These are phyloP conservation scores for Phytopythium kandeliae DNA, from an alignment of 352 stramenopile genomes.

Conservation along the genomic window DNA sequence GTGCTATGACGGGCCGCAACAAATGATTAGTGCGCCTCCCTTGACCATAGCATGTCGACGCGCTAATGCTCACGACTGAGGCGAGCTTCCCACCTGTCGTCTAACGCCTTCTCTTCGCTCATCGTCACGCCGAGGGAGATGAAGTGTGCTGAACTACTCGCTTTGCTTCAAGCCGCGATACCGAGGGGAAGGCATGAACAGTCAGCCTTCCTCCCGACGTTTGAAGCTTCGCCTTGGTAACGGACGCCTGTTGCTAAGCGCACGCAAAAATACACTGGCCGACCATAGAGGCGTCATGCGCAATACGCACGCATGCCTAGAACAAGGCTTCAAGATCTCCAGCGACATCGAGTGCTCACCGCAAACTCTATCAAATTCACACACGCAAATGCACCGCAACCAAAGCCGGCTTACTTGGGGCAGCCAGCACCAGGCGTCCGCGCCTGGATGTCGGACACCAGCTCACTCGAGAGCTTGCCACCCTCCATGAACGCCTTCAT, in stretches of 20 bases:
- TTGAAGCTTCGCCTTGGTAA: background rate
- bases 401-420: constrained; percentile 24
- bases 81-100: constrained; percentile 26
- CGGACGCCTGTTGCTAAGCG: background rate
- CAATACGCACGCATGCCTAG: background rate
- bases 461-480: constrained; percentile 69
- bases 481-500: constrained; percentile 96
- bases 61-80: too few species aligned
- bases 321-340: background rate
- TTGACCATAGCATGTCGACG: background rate
- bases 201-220: background rate
- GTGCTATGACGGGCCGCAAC: background rate
- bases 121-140: constrained; percentile 5
- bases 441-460: constrained; percentile 85
- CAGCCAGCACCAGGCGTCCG: constrained; percentile 50
- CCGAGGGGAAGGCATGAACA: background rate
- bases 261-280: background rate
- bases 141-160: background rate
- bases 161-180: background rate
- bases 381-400: too few species aligned
- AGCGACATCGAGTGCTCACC: background rate
- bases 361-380: background rate
- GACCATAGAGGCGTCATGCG: background rate
- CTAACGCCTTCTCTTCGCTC: constrained; percentile 26
- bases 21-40: background rate